Evolutionary conservation across 140 eudicot species (phyloP).

Genomic region (Flaveria floridana): DNA sequence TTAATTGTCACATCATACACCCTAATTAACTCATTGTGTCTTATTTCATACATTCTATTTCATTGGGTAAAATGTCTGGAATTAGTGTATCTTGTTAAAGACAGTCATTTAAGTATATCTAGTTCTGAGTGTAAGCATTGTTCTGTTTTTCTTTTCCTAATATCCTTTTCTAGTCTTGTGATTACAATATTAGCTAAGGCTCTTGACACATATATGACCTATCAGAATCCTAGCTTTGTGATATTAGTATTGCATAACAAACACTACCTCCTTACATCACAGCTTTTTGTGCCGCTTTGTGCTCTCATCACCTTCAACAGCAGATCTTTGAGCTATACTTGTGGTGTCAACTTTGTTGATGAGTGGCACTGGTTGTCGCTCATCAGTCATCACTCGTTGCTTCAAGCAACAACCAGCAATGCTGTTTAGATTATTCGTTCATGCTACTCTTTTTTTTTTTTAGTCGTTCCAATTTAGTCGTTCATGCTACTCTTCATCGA

Average conservation of each 20-base stretch:
- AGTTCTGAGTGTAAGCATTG: neutral
- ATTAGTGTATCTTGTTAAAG: neutral
- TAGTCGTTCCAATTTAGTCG: too few species aligned
- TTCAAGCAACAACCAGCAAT: neutral
- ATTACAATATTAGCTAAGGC: neutral
- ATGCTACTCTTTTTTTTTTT: neutral
- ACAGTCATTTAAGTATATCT: neutral
- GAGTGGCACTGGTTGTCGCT: neutral
- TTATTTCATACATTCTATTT: neutral
- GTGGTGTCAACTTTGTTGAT: neutral
- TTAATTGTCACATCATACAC: neutral
- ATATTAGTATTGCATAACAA: neutral
- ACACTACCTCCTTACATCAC: neutral
- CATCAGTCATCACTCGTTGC: neutral
- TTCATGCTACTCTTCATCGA: neutral
- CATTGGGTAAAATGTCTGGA: neutral
- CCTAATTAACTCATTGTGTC: neutral
- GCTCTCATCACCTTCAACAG: slow-evolving; percentile 1
- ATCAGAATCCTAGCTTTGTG: neutral
- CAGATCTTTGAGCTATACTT: neutral
- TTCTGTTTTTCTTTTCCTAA: neutral
- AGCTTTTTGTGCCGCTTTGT: neutral
- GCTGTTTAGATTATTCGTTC: neutral
- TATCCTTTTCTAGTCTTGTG: neutral
- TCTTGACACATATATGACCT: neutral